phyloP scores from a whole-genome alignment of 768 basidiomycete species.

The Lactarius hengduanensis region DNA sequence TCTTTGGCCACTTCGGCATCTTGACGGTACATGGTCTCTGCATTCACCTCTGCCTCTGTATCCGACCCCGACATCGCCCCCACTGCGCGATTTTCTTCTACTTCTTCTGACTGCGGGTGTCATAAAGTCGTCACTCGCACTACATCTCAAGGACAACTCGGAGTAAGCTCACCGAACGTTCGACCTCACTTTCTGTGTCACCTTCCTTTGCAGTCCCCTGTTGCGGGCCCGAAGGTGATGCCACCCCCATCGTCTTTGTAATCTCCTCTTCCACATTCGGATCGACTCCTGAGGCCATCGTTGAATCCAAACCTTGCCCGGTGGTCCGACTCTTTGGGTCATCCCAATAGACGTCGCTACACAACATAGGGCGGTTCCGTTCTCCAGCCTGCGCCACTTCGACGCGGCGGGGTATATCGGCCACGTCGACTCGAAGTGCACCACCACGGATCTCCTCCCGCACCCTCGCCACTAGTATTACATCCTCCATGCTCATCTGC shows the following conservation, averaged over 20 bases:
- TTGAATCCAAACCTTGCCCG: background rate
- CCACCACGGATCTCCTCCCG: constrained; percentile 22
- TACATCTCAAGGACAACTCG: too few relatives aligned
- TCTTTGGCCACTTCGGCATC: background rate
- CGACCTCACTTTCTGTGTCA: background rate
- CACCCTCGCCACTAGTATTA: constrained; percentile 23
- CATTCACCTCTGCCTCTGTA: background rate
- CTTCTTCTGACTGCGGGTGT: too few relatives aligned
- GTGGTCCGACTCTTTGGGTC: too few relatives aligned
- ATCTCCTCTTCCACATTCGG: background rate
- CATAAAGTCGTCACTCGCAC: too few relatives aligned
- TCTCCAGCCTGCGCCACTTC: too few relatives aligned
- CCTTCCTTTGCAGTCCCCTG: background rate
- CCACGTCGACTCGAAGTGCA: background rate
- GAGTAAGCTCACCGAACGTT: background rate
- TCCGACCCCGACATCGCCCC: background rate
- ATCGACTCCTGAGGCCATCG: background rate
- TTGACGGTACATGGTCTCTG: background rate
- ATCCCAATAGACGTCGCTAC: too few relatives aligned
- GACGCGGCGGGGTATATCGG: constrained; percentile 7
- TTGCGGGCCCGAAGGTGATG: background rate
- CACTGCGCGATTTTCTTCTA: background rate
- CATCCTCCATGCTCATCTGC: constrained; percentile 20
- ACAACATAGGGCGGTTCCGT: too few relatives aligned
- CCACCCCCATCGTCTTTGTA: background rate